These are phyloP conservation scores for Extremus antarcticus DNA, from an alignment of 495 filamentous ascomycete species.

Conservation along the genomic window DNA sequence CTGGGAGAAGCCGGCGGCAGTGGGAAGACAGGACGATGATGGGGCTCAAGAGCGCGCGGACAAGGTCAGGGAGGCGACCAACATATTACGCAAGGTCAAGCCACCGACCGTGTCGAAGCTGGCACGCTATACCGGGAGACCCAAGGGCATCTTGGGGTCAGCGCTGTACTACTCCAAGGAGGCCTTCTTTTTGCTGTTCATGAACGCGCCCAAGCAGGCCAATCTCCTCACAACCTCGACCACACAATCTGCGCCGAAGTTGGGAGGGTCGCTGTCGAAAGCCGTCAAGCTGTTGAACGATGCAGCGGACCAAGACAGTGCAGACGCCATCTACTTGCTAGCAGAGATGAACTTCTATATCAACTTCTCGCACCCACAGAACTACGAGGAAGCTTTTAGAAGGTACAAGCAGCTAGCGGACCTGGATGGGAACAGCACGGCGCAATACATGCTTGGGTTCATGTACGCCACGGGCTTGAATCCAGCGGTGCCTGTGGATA, in stretches of 20 bases:
- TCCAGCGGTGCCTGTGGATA: conserved; percentile 70
- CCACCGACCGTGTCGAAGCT: conserved; percentile 22
- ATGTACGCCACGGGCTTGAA: conserved; percentile 93
- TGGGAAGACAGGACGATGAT: not conserved
- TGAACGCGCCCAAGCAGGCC: conserved; percentile 30
- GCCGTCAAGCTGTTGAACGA: conserved; percentile 66
- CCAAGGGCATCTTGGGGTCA: conserved; percentile 29
- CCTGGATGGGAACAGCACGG: conserved; percentile 74
- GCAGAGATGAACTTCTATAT: conserved; percentile 96
- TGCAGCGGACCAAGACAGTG: conserved; percentile 63
- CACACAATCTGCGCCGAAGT: conserved; percentile 24
- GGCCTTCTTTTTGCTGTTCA: conserved; percentile 35
- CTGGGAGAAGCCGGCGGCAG: not conserved
- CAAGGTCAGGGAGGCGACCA: conserved; percentile 25
- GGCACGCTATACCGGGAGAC: conserved; percentile 25
- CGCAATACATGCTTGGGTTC: conserved; percentile 89
- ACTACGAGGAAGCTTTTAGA: conserved; percentile 71
- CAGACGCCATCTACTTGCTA: conserved; percentile 81
- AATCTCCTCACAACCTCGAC: conserved; percentile 24
- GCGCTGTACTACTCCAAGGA: conserved; percentile 35
- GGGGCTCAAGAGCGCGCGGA: conserved; percentile 4
- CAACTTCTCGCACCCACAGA: conserved; percentile 77
- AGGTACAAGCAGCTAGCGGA: conserved; percentile 71
- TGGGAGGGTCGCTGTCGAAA: conserved; percentile 24
- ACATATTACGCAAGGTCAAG: conserved; percentile 27